Conservation (phyloP, 352 stramenopile genomes). For the Elongisporangium senticosum region DNA sequence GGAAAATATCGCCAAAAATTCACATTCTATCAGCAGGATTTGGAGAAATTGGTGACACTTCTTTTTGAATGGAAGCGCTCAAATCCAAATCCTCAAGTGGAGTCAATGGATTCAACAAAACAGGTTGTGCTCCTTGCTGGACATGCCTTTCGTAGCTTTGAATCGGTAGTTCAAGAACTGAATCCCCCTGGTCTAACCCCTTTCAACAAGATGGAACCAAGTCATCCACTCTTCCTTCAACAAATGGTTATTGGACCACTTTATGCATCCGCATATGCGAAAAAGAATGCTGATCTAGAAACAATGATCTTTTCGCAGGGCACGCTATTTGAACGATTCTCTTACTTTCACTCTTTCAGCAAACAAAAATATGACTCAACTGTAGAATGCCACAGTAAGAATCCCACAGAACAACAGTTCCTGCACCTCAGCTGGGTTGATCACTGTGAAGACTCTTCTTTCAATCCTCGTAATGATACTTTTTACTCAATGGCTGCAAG, state of each 20-base stretch:
- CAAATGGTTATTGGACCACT: slow-evolving; percentile 29
- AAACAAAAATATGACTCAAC: slow-evolving; percentile 1
- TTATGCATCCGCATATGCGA: background rate
- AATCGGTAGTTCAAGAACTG: slow-evolving; percentile 31
- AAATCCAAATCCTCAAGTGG: background rate
- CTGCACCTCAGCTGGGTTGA: background rate
- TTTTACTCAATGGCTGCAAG: background rate
- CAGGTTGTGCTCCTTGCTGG: slow-evolving; percentile 34
- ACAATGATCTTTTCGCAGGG: slow-evolving; percentile 16
- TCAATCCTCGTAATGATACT: background rate
- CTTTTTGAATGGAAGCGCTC: slow-evolving; percentile 37
- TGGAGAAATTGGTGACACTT: slow-evolving; percentile 24
- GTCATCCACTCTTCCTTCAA: slow-evolving; percentile 9
- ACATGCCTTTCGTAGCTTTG: slow-evolving; percentile 23
- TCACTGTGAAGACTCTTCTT: background rate
- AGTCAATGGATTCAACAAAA: slow-evolving; percentile 3
- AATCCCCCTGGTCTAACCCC: slow-evolving; percentile 1
- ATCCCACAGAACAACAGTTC: background rate
- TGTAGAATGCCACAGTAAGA: background rate
- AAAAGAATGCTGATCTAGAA: background rate
- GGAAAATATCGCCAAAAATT: slow-evolving; percentile 24
- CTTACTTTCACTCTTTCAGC: slow-evolving; percentile 23
- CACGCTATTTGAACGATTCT: slow-evolving; percentile 21
- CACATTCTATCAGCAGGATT: slow-evolving; percentile 35
- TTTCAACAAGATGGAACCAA: background rate